A percentile compares a stretch with the other conserved stretches of the same genome.
Evolutionary conservation across 2,329 filamentous ascomycete genomes (phyloP).

Genomic region (Beauveria medogensis): DNA sequence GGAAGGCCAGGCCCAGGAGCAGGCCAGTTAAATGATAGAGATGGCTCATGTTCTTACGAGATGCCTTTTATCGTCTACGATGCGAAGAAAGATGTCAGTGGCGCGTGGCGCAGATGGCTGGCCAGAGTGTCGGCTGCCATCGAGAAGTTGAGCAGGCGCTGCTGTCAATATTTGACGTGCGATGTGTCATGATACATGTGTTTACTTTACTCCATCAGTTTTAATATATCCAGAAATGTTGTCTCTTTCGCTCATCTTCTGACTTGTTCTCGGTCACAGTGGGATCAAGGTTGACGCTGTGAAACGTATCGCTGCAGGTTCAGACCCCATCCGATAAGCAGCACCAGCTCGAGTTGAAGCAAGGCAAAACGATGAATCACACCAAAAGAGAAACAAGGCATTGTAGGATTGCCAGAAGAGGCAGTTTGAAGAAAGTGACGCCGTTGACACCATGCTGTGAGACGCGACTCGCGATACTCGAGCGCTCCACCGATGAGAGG

Average conservation of each 20-base stretch:
- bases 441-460: not conserved
- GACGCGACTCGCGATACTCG: not conserved
- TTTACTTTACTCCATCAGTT: not conserved
- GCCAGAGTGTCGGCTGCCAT: not conserved
- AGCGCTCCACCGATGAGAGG: not conserved
- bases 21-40: not conserved
- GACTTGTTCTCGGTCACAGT: not conserved
- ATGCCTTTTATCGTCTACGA: not conserved
- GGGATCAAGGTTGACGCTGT: not conserved
- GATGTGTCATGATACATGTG: not conserved
- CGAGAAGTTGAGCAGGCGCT: not conserved
- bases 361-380: too few relatives aligned
- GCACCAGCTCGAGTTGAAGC: too few relatives aligned
- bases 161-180: not conserved
- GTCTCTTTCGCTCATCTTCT: not conserved
- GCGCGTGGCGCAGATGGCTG: not conserved
- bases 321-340: too few relatives aligned
- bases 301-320: not conserved
- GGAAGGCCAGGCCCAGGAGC: constrained; percentile 7
- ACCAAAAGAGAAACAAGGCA: too few relatives aligned
- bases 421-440: too few relatives aligned
- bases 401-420: too few relatives aligned
- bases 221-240: constrained; percentile 3
- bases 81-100: not conserved
- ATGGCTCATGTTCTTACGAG: not conserved